phyloP scores from a whole-genome alignment of 106 monocot genomes.

The Dioscorea alata region DNA sequence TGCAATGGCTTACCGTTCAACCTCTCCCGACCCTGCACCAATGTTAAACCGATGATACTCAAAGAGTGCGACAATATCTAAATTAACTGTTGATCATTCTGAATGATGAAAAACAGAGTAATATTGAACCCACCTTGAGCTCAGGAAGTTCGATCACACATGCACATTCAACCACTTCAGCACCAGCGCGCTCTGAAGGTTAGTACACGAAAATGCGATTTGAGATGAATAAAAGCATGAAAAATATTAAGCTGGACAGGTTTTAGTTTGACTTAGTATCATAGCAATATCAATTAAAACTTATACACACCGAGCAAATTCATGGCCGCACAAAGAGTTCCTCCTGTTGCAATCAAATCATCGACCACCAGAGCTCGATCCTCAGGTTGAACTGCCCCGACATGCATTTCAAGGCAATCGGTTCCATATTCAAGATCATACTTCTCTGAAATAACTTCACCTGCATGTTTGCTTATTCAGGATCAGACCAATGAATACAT shows the following conservation, averaged over 20 bases:
- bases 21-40: conserved; percentile 41
- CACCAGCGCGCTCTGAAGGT: conserved; percentile 38
- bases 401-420: conserved; percentile 45
- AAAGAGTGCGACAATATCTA: no score
- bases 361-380: conserved; percentile 41
- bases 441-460: conserved; percentile 43
- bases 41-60: background rate
- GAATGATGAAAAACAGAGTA: background rate
- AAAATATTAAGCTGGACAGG: no score
- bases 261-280: no score
- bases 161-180: conserved; percentile 53
- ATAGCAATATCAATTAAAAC: background rate
- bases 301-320: conserved; percentile 29
- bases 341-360: conserved; percentile 45
- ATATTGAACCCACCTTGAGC: conserved; percentile 21
- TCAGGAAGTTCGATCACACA: conserved; percentile 54
- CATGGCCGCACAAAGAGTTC: conserved; percentile 46
- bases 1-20: conserved; percentile 38
- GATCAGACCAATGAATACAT: no score
- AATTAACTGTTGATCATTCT: background rate
- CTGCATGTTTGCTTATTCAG: background rate
- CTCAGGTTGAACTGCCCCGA: conserved; percentile 33
- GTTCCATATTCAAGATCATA: conserved; percentile 48
- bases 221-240: no score
- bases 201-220: background rate